These are phyloP conservation scores for Penicillium sp. DNA, from an alignment of 2,329 filamentous ascomycete genomes.

Conservation along the genomic window DNA sequence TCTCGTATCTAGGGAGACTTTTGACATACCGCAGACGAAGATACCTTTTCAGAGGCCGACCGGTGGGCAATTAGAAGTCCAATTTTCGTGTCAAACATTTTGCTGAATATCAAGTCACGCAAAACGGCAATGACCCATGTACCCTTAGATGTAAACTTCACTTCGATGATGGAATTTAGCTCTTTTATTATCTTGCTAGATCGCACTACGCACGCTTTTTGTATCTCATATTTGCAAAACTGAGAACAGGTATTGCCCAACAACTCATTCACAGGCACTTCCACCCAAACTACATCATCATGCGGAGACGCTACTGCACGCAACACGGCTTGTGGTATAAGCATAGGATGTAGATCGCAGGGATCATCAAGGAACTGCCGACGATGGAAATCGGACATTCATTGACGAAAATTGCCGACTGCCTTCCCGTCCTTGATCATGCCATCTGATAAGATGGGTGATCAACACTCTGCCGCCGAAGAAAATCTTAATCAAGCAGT, in stretches of 20 bases:
- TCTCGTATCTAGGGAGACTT: background rate
- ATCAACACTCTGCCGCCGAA: constrained; percentile 9
- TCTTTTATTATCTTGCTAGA: background rate
- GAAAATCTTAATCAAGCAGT: constrained; percentile 7
- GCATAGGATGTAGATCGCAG: constrained; percentile 5
- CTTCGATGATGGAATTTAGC: background rate
- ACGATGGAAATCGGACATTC: constrained; percentile 1
- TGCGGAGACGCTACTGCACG: background rate
- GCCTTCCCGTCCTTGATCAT: background rate
- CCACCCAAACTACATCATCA: background rate
- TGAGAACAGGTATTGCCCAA: background rate
- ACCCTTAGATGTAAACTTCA: background rate
- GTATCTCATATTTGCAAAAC: background rate
- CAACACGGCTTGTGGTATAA: background rate
- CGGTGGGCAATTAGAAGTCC: constrained; percentile 9
- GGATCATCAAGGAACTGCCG: constrained; percentile 7
- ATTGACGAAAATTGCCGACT: background rate
- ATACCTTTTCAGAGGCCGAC: background rate
- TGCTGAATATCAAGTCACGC: background rate
- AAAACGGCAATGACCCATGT: background rate
- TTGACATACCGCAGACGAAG: background rate
- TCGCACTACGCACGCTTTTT: background rate
- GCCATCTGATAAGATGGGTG: constrained; percentile 20
- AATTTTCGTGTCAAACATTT: constrained; percentile 13
- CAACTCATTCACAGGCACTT: background rate